A percentile compares a stretch with the other conserved stretches of the same genome.
phyloP scores from a whole-genome alignment of 1,284 basidiomycete genomes.

The Cerrena zonata region DNA sequence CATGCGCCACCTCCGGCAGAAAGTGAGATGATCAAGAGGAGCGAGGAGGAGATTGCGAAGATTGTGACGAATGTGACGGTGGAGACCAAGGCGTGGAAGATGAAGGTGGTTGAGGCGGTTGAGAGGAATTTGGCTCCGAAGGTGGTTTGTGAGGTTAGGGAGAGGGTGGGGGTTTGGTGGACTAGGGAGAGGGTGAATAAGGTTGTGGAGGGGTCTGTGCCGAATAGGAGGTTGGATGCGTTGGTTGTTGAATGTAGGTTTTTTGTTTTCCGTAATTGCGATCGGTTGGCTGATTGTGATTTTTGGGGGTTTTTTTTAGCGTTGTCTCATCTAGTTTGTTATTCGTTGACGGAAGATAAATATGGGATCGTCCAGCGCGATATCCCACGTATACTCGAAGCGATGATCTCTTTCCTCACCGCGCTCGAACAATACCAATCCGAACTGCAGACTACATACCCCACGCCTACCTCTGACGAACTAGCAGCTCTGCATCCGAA shows the following conservation, averaged over 20 bases:
- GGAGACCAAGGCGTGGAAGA: slow-evolving; percentile 1
- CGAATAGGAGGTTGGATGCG: slow-evolving; percentile 54
- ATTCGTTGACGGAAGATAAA: slow-evolving; percentile 71
- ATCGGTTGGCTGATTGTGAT: background rate
- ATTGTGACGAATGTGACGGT: slow-evolving; percentile 7
- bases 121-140: slow-evolving; percentile 14
- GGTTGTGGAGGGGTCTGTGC: slow-evolving; percentile 47
- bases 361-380: slow-evolving; percentile 81
- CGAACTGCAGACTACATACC: slow-evolving; percentile 37
- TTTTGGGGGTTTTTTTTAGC: slow-evolving; percentile 37
- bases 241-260: slow-evolving; percentile 52
- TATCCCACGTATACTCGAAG: slow-evolving; percentile 75
- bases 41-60: slow-evolving; percentile 19
- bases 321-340: slow-evolving; percentile 61
- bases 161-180: slow-evolving; percentile 41
- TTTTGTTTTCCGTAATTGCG: background rate
- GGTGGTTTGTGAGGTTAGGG: slow-evolving; percentile 7
- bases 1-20: background rate
- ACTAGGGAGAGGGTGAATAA: slow-evolving; percentile 48
- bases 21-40: slow-evolving; percentile 14
- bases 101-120: slow-evolving; percentile 11
- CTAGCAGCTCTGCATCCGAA: slow-evolving; percentile 22
- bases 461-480: slow-evolving; percentile 34
- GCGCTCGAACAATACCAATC: slow-evolving; percentile 60
- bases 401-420: slow-evolving; percentile 58